Evolutionary conservation across 148 eudicot genomes (phyloP).

Genomic region (Pharnaceum exiguum): DNA sequence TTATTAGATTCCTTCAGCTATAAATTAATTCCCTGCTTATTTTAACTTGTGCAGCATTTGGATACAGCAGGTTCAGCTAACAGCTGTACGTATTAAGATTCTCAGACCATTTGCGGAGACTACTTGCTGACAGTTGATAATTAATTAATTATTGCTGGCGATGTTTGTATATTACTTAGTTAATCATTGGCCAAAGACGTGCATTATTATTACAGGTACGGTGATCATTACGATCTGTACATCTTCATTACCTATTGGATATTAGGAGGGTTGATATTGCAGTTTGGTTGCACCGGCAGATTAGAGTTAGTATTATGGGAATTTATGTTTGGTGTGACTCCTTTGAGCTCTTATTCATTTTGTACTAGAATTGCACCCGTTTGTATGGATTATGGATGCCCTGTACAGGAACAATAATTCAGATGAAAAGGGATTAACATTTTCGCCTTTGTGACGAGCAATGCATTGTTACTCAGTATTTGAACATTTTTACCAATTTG

Average conservation of each 20-base stretch:
- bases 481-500: too few relatives aligned
- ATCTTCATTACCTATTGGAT: not conserved
- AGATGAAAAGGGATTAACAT: not conserved
- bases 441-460: not conserved
- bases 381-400: not conserved
- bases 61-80: slow-evolving; percentile 1
- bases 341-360: slow-evolving; percentile 1
- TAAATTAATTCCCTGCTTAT: slow-evolving; percentile 5
- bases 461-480: too few relatives aligned
- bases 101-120: not conserved
- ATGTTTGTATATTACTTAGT: slow-evolving; percentile 15
- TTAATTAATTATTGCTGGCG: not conserved
- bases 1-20: not conserved
- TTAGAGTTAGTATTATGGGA: not conserved
- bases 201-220: not conserved
- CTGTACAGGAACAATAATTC: slow-evolving; percentile 17
- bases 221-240: not conserved
- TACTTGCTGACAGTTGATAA: not conserved
- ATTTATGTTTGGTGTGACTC: slow-evolving; percentile 6
- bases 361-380: not conserved
- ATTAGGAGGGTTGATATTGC: not conserved
- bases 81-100: not conserved
- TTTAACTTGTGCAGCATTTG: slow-evolving; percentile 20
- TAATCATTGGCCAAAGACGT: slow-evolving; percentile 1
- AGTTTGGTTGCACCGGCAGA: not conserved